Base-by-base conservation (phyloP, 2,329 filamentous ascomycete genomes). In the Huntiella bhutanensis region DNA sequence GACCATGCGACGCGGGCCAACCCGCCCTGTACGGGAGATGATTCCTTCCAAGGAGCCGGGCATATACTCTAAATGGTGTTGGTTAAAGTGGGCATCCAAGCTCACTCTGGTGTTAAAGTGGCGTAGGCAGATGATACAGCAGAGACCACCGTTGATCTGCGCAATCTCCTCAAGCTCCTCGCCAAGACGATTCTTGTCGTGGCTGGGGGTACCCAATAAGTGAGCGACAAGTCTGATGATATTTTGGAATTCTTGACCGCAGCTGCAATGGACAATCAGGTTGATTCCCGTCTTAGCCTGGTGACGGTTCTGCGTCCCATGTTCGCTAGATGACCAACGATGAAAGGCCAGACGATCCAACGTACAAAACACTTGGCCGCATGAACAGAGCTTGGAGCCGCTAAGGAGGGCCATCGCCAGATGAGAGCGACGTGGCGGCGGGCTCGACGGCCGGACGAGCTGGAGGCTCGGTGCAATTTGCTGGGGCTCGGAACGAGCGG, bases 11-110 rank as follows among this genome's bases (percentile, higher is more conserved):
- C 41, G 41, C 13, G 13, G 33, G 13, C 17, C 34, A 6, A 43
- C 10, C 5, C 16, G 28, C 7, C 41, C 41, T 11, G 12, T 5
- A 15, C 16, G 5, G 32, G 8, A 34, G 15, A 43, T 32, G n/a
- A 43, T 10, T n/a, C 41, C 41, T 12, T 34, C 28, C 12, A 43
- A 33, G 12, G 41, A 15, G 4, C 41, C 41, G 4, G 41, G 41
- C 32, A 34, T 43, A 16, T 34, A 19, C 32, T 43, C 41, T 10
- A 43, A n/a, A 33, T 43, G 41, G 15, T 43, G 32, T 16, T 43
- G 41, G 41, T 43, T 43, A 16, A 43, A 43, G 11, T 43, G 41
- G 32, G 41, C 41, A 34, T 43, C 41, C 28, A 43, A 17, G 4
- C 13, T 33, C 11, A 13, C 13, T 16, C 17, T 13, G 8, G 28